phyloP scores from a whole-genome alignment of 257 asterid species.

The Rubia yunnanensis region DNA sequence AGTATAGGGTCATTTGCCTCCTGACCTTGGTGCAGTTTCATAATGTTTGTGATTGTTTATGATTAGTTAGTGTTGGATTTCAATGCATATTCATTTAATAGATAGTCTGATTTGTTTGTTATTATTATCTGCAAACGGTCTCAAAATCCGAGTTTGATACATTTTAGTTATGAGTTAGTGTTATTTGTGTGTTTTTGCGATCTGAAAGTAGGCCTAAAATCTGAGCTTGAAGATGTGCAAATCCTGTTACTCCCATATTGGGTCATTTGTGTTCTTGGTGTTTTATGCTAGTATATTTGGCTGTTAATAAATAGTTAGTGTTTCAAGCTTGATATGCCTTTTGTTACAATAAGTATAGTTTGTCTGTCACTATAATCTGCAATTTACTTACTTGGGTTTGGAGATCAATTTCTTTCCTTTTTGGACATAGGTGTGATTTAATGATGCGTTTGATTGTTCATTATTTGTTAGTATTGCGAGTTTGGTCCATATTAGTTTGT shows the following conservation, averaged over 20 bases:
- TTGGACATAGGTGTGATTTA: neutral
- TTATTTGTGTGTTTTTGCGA: too few species aligned
- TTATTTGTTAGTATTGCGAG: neutral
- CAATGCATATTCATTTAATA: too few species aligned
- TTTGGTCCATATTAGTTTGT: neutral
- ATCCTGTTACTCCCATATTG: neutral
- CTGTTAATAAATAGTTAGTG: too few species aligned
- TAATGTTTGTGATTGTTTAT: too few species aligned
- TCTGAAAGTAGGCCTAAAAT: too few species aligned
- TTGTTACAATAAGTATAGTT: neutral
- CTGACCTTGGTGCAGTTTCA: too few species aligned
- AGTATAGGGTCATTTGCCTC: too few species aligned
- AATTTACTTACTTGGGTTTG: too few species aligned
- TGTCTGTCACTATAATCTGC: neutral
- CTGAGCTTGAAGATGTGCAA: neutral
- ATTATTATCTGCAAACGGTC: neutral
- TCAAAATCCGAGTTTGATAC: neutral
- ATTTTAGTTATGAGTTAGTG: neutral
- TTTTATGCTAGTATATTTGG: neutral
- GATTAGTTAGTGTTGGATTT: too few species aligned
- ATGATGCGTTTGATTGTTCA: neutral
- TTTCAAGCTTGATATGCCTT: neutral
- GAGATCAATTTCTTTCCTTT: neutral
- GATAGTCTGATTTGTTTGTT: too few species aligned
- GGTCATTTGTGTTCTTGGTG: too few species aligned